phyloP scores from a whole-genome alignment of 1,284 basidiomycete genomes.

The Trichosporon sp. region DNA sequence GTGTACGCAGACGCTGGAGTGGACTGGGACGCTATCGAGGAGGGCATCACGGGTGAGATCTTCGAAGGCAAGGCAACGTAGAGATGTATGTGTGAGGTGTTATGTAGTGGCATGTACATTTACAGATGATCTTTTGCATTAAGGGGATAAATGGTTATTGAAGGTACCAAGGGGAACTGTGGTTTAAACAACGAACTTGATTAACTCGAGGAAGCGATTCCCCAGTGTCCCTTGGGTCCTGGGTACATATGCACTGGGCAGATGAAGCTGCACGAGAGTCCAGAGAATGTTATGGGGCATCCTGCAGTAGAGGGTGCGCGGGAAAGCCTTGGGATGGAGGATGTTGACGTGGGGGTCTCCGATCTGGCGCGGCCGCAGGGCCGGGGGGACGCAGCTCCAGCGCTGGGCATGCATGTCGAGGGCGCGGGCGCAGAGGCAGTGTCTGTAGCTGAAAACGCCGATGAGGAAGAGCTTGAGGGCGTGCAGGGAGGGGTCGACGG shows the following conservation, averaged over 20 bases:
- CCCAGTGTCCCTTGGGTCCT: not conserved
- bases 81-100: not conserved
- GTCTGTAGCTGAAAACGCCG: too few relatives aligned
- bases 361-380: not conserved
- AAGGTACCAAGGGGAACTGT: too few relatives aligned
- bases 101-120: not conserved
- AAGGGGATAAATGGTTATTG: too few relatives aligned
- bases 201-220: not conserved
- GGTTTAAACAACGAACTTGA: not conserved
- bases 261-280: not conserved
- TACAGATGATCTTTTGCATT: not conserved
- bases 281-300: not conserved
- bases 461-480: too few relatives aligned
- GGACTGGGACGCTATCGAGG: constrained; percentile 83
- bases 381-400: too few relatives aligned
- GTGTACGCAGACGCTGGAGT: constrained; percentile 67
- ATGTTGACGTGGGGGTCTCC: not conserved
- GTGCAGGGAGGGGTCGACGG: too few relatives aligned
- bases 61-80: constrained; percentile 58
- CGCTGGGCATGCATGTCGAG: not conserved
- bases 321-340: not conserved
- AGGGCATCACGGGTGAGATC: constrained; percentile 72
- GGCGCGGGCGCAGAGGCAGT: not conserved
- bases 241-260: not conserved
- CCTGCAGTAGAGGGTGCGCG: not conserved